Percentiles rank a stretch among this genome's conserved stretches.
Evolutionary conservation across 352 stramenopile genomes (phyloP).

Genomic region (Phytophthora tentaculata): DNA sequence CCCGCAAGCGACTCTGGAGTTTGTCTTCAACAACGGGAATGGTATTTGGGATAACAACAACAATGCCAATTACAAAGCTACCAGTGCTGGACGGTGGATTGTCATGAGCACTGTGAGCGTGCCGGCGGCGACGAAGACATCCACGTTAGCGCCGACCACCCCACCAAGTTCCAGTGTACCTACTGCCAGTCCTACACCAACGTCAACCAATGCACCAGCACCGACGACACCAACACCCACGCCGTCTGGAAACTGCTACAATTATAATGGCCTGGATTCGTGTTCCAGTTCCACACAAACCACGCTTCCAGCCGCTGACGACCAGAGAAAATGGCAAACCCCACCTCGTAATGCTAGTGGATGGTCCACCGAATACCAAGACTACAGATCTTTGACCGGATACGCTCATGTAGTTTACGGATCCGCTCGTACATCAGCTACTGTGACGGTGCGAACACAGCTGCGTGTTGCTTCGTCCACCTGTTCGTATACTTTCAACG

Average conservation of each 20-base stretch:
- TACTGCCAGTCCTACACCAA: constrained; percentile 20
- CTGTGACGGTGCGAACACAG: constrained; percentile 45
- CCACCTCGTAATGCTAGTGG: constrained; percentile 42
- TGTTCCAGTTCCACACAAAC: constrained; percentile 33
- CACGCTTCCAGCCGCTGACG: constrained; percentile 24
- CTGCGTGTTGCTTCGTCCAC: constrained; percentile 30
- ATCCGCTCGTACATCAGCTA: constrained; percentile 38
- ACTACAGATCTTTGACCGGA: constrained; percentile 50
- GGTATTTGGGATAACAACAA: constrained; percentile 55
- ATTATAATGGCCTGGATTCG: constrained; percentile 42
- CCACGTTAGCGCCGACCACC: constrained; percentile 9
- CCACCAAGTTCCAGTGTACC: constrained; percentile 12
- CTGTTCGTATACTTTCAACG: constrained; percentile 55
- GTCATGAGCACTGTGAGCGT: constrained; percentile 42
- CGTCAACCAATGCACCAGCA: constrained; percentile 16
- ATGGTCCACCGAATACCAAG: constrained; percentile 46
- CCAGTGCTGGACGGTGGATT: constrained; percentile 40
- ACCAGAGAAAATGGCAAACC: constrained; percentile 55
- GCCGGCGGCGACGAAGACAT: constrained; percentile 20
- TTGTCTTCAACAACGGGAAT: constrained; percentile 55
- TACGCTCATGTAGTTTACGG: constrained; percentile 57
- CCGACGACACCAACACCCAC: constrained; percentile 29
- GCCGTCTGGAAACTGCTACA: constrained; percentile 34
- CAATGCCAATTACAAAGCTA: constrained; percentile 51
- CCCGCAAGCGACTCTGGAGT: constrained; percentile 34